A percentile compares a stretch with the other conserved stretches of the same genome.
Conservation (phyloP, 2,329 filamentous ascomycete species). For the Elsinoe necatrix region DNA sequence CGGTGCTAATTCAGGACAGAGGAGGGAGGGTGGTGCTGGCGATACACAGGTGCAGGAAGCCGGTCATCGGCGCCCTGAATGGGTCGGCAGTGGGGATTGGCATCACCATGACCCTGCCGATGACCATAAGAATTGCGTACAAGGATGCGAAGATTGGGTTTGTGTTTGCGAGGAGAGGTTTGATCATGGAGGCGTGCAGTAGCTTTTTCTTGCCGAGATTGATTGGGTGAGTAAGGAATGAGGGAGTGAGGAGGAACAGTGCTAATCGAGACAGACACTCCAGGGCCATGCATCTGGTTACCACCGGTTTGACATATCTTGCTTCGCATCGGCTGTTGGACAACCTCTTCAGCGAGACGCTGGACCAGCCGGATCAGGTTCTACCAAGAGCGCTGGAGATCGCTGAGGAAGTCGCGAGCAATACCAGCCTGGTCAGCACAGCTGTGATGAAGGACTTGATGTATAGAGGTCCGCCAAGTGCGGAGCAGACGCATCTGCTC, state of each 20-base stretch:
- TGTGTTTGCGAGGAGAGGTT: conserved; percentile 61
- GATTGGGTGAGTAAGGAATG: conserved; percentile 42
- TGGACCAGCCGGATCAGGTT: conserved; percentile 51
- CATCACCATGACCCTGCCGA: conserved; percentile 52
- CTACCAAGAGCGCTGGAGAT: conserved; percentile 57
- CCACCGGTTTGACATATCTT: conserved; percentile 55
- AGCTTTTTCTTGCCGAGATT: conserved; percentile 65
- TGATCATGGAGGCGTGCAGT: conserved; percentile 63
- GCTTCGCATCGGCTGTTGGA: conserved; percentile 42
- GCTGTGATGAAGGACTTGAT: conserved; percentile 65
- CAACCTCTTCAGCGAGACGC: conserved; percentile 58
- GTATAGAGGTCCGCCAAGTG: conserved; percentile 49
- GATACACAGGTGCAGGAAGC: conserved; percentile 51
- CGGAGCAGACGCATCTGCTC: conserved; percentile 62
- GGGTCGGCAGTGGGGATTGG: conserved; percentile 51
- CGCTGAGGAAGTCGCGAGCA: conserved; percentile 57
- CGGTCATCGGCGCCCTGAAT: conserved; percentile 48
- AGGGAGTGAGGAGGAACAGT: not conserved
- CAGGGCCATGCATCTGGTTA: conserved; percentile 56
- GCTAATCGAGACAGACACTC: conserved; percentile 25
- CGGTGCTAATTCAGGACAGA: conserved; percentile 22
- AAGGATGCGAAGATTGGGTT: conserved; percentile 60
- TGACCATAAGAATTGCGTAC: conserved; percentile 48
- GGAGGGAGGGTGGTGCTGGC: conserved; percentile 42
- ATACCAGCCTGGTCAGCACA: conserved; percentile 56